Evolutionary conservation across 192 early-diverging fungal genomes (phyloP).

Genomic region (Coemansia erecta): DNA sequence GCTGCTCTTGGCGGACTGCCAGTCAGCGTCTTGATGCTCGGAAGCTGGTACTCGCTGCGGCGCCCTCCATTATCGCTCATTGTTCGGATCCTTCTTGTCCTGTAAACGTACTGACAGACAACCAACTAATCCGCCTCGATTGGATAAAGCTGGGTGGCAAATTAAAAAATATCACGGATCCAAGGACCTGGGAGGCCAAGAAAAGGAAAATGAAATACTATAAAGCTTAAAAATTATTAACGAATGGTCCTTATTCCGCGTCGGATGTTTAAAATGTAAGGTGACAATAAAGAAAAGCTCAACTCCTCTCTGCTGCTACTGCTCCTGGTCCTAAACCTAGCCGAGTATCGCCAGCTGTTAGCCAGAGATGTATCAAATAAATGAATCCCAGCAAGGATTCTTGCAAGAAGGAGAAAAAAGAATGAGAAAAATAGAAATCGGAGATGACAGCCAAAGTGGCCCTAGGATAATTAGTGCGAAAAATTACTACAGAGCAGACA

Average conservation of each 20-base stretch:
- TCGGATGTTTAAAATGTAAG: slow-evolving; percentile 5
- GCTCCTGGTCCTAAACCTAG: too few relatives aligned
- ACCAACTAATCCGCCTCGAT: too few relatives aligned
- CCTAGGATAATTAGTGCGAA: not conserved
- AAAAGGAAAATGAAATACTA: not conserved
- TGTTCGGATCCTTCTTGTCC: not conserved
- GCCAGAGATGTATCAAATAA: not conserved
- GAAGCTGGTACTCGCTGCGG: slow-evolving; percentile 33
- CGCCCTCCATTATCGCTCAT: slow-evolving; percentile 30
- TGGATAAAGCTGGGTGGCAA: not conserved
- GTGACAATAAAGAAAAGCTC: not conserved
- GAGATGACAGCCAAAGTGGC: slow-evolving; percentile 4
- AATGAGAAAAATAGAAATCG: slow-evolving; percentile 2
- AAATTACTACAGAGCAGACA: not conserved
- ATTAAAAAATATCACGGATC: not conserved
- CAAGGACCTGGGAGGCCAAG: not conserved
- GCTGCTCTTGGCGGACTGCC: slow-evolving; percentile 8
- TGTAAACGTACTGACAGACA: too few relatives aligned
- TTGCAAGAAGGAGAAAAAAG: slow-evolving; percentile 5
- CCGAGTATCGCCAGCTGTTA: not conserved
- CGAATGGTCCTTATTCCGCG: not conserved
- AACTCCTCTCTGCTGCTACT: too few relatives aligned
- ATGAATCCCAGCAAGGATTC: too few relatives aligned
- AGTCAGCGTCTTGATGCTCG: slow-evolving; percentile 40
- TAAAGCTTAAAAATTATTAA: not conserved